Evolutionary conservation across 805 yeast genomes (phyloP), one percentile per base, ranked within the genome.

Genomic region (Saccharomycopsis sp.): DNA sequence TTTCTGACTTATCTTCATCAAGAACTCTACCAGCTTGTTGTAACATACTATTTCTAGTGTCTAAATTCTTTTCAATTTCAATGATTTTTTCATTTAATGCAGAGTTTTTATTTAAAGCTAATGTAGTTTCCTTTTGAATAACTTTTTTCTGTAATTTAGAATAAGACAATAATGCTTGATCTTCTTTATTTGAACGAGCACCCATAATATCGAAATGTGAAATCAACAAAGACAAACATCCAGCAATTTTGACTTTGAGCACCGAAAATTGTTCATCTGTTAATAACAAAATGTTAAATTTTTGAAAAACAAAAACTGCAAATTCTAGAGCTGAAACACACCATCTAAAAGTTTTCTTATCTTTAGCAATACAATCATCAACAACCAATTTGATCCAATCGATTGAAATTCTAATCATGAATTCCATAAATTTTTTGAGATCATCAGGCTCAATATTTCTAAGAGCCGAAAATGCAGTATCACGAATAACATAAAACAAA

Each of bases 171-270:
- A 46, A 44, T 15, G 28, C 52, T 28, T 60, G 60, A 2, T 64
- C 63, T 2, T 47, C 49, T 27, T 80, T 85, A 51, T 76, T 79
- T 1, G 95, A 82, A 53, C 97, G 71, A 0, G 96, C 96, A 36
- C 97, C 97, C 96, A 89, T 92, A 39, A 92, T 87, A 61, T 92
- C 98, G 54, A 92, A 92, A 61, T 92, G 97, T 0, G 96, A 85
- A 47, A 92, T 89, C 45, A 92, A 66, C 38, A 92, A 64, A 1
- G 96, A 79, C 87, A 92, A 85, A 60, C 96, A 87, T 1, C 94
- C 83, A 1, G 96, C 94, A 34, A 92, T 95, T 54, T 85, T 86
- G 38, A 74, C 69, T 51, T 87, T 78, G 48, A 92, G 63, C 29
- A 68, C 60, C 42, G 70, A 62, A 54, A 88, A 92, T 52, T 85